Conservation (phyloP, 306 rosid genomes). For the Malus sylvestris region DNA sequence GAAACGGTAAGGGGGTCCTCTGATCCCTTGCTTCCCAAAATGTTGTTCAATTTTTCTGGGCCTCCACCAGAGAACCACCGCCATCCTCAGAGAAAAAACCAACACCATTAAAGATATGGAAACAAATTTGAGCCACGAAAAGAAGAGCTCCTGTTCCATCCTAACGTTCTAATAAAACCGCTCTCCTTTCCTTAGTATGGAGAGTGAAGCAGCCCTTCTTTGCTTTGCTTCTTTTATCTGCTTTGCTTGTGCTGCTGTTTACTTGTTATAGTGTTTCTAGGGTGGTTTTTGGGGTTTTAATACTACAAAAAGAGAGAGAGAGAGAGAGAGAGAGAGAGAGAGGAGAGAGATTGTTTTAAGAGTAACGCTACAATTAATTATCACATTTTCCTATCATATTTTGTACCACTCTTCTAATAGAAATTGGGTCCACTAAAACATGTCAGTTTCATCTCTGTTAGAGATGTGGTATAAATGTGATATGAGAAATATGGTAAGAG, state of each 20-base stretch:
- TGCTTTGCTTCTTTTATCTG: slow-evolving; percentile 9
- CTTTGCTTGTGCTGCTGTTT: slow-evolving; percentile 23
- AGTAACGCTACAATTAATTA: no score
- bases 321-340: slow-evolving; percentile 10
- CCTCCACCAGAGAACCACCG: slow-evolving; percentile 74
- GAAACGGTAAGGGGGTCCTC: slow-evolving; percentile 95
- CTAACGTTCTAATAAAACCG: background rate
- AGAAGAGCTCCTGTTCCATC: slow-evolving; percentile 34
- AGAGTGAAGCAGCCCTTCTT: slow-evolving; percentile 22
- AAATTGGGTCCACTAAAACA: no score
- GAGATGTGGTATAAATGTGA: no score
- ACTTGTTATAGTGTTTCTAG: slow-evolving; percentile 24
- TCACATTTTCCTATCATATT: no score
- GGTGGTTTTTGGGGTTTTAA: slow-evolving; percentile 39
- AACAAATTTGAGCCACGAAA: slow-evolving; percentile 40
- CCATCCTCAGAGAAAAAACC: slow-evolving; percentile 31
- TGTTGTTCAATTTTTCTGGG: slow-evolving; percentile 70
- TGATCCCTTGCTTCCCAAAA: slow-evolving; percentile 75
- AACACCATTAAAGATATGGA: slow-evolving; percentile 17
- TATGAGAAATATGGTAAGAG: no score
- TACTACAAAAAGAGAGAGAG: slow-evolving; percentile 12
- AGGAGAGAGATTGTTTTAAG: slow-evolving; percentile 5
- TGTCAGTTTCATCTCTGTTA: no score
- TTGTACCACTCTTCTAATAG: no score
- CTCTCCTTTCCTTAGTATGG: background rate